These are phyloP conservation scores for Dillenia suffruticosa DNA, from an alignment of 164 flowering plant species.

Conservation along the genomic window DNA sequence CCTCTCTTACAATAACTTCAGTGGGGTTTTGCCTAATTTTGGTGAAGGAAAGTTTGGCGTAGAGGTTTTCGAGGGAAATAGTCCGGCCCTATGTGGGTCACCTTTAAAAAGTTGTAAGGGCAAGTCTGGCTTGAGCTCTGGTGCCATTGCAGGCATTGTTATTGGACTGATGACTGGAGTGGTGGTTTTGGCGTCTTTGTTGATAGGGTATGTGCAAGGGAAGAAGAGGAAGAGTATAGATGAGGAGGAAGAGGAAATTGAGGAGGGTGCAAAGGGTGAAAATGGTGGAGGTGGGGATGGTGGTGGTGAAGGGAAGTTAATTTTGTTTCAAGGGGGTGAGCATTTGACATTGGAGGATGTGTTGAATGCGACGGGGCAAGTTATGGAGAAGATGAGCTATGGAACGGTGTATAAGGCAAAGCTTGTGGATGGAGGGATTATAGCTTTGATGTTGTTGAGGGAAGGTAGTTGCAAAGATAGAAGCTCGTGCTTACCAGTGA, in stretches of 20 bases:
- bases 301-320: slow-evolving; percentile 77
- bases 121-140: slow-evolving; percentile 65
- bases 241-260: slow-evolving; percentile 52
- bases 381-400: slow-evolving; percentile 90
- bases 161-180: slow-evolving; percentile 85
- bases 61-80: slow-evolving; percentile 75
- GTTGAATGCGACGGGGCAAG: slow-evolving; percentile 98
- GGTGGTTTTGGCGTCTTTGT: slow-evolving; percentile 74
- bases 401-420: slow-evolving; percentile 97
- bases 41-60: slow-evolving; percentile 47
- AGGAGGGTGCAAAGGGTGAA: slow-evolving; percentile 61
- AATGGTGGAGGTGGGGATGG: slow-evolving; percentile 35
- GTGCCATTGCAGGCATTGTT: slow-evolving; percentile 86
- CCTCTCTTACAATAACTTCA: slow-evolving; percentile 86
- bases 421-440: slow-evolving; percentile 88
- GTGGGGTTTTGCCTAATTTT: slow-evolving; percentile 68
- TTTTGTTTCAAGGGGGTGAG: slow-evolving; percentile 92
- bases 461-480: slow-evolving; percentile 94
- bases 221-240: slow-evolving; percentile 55
- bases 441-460: slow-evolving; percentile 84
- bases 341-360: slow-evolving; percentile 92
- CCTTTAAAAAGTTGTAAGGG: slow-evolving; percentile 59
- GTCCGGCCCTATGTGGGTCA: slow-evolving; percentile 59
- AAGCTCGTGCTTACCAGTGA: slow-evolving; percentile 63
- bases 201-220: slow-evolving; percentile 80